Base-by-base conservation (phyloP, 352 stramenopile species). In the Phytophthora fragariae region DNA sequence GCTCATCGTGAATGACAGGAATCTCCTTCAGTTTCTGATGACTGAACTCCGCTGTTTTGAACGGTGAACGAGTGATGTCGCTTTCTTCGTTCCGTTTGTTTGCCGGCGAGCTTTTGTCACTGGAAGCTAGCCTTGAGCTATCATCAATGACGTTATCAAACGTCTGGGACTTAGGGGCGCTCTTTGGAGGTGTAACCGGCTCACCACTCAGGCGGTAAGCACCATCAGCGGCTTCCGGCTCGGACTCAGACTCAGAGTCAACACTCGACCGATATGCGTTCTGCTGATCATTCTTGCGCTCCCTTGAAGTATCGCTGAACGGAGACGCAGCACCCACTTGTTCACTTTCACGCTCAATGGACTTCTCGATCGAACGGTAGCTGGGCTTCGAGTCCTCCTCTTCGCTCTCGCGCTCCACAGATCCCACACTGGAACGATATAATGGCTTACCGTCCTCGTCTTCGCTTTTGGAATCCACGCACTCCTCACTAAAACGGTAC, bases 21-120 rank as follows among this genome's bases (percentile, higher is more conserved):
- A 64, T 63, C 27, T 27, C 77, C 69, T 54, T 78, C 61, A 73
- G 54, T 29, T 75, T 52, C 7, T 75, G 62, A 29, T 64, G 54
- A 8, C 61, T 46, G 11, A 77, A 72, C 15, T 76, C 58, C 8
- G 59, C 68, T 7, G 27, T 31, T 5, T 31, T 31, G 27, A 31
- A 31, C 27, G 70, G 73, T 6, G 65, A 66, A 81, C 27, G 27
- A 31, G 27, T 31, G 27, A 5, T 31, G 3, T 31, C 27, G 27
- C 52, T 58, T 1, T 73, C 73, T 24, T 79, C 69, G 31, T 60
- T 44, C 19, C 21, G 37, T 63, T 74, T 68, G 21, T 80, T 57
- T 17, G 73, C 68, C 35, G 63, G 64, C 11, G 64, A 54, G 37
- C 71, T 60, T 33, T 77, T 75, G 29, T 33, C 50, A 35, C 27